These are phyloP conservation scores for Colletotrichum phormii DNA, from an alignment of 2,329 filamentous ascomycete species.

Conservation along the genomic window DNA sequence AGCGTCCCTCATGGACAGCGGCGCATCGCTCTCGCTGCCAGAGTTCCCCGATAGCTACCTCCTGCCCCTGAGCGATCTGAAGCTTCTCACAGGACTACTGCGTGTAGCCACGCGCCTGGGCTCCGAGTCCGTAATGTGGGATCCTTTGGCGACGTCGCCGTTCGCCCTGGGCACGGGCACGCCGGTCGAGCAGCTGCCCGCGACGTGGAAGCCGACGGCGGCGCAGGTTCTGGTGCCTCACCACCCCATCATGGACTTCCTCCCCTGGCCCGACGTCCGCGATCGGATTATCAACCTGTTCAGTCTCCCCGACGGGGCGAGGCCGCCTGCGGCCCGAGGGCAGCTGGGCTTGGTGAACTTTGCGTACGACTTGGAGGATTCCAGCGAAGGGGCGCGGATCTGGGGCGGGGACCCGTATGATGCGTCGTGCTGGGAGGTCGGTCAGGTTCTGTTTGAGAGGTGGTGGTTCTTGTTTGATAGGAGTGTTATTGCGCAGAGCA, in stretches of 20 bases:
- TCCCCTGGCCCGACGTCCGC: conserved; percentile 67
- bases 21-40: conserved; percentile 28
- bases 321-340: conserved; percentile 59
- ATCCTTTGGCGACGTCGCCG: conserved; percentile 57
- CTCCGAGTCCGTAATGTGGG: conserved; percentile 56
- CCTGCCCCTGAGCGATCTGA: conserved; percentile 61
- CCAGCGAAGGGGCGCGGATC: conserved; percentile 62
- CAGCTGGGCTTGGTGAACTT: conserved; percentile 62
- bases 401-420: conserved; percentile 62
- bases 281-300: conserved; percentile 65
- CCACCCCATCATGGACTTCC: conserved; percentile 67
- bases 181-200: conserved; percentile 53
- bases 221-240: conserved; percentile 63
- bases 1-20: conserved; percentile 8
- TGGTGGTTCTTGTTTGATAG: conserved; percentile 73
- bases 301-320: conserved; percentile 57
- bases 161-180: conserved; percentile 51
- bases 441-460: conserved; percentile 66
- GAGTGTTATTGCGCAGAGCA: conserved; percentile 64
- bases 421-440: conserved; percentile 65
- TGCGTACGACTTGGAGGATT: conserved; percentile 68
- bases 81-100: conserved; percentile 58
- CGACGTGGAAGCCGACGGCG: conserved; percentile 61
- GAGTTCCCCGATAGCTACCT: conserved; percentile 59
- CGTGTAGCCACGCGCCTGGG: conserved; percentile 61